Percentiles rank a stretch among this genome's conserved stretches.
These are phyloP conservation scores for Byssoonygena ceratinophila DNA, from an alignment of 2,329 filamentous ascomycete species.

Conservation along the genomic window DNA sequence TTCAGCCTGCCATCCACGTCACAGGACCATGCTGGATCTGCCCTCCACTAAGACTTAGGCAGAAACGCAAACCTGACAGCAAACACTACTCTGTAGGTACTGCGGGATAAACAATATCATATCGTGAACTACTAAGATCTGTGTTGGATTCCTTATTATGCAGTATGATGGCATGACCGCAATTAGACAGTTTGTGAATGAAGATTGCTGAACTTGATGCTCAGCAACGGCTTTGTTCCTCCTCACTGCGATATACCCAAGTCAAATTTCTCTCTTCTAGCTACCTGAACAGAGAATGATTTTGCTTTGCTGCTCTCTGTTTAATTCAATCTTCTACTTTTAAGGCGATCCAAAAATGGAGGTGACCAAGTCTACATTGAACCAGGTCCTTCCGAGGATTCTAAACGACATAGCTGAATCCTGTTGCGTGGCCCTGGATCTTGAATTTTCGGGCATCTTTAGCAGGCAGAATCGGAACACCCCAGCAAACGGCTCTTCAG, in stretches of 20 bases:
- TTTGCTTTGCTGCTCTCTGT: neutral
- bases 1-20: no score
- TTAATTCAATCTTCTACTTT: neutral
- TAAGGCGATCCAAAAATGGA: constrained; percentile 40
- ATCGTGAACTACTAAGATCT: no score
- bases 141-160: no score
- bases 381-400: constrained; percentile 44
- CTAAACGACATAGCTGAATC: constrained; percentile 49
- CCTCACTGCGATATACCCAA: neutral
- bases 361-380: constrained; percentile 42
- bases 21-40: no score
- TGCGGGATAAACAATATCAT: no score
- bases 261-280: no score
- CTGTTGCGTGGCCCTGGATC: constrained; percentile 53
- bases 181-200: neutral
- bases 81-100: neutral
- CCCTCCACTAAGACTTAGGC: no score
- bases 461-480: constrained; percentile 27
- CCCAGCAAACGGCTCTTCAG: constrained; percentile 22
- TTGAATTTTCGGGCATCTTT: constrained; percentile 56
- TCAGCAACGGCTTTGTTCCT: neutral
- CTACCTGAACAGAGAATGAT: no score
- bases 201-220: neutral
- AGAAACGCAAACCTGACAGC: no score
- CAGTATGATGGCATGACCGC: no score